Evolutionary conservation across 768 basidiomycete genomes (phyloP).

Genomic region (Exsudoporus frostii): DNA sequence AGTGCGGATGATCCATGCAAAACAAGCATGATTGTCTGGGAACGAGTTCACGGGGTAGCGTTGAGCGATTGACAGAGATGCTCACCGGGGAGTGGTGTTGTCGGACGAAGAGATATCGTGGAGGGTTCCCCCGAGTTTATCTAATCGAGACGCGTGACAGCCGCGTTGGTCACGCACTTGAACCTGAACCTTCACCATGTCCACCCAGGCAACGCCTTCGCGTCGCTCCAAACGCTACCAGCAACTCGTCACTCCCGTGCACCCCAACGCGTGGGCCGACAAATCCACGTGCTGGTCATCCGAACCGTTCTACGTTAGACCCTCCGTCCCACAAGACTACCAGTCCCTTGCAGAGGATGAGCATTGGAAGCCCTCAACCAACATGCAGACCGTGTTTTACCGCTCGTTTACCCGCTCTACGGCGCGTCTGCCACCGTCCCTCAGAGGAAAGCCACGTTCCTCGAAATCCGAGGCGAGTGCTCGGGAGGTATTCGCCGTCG

Average conservation of each 20-base stretch:
- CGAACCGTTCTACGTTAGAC: constrained; percentile 21
- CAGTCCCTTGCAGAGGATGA: constrained; percentile 26
- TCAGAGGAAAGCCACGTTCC: constrained; percentile 11
- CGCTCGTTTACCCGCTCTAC: constrained; percentile 26
- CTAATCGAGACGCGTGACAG: constrained; percentile 20
- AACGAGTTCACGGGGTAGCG: background rate
- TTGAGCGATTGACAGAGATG: background rate
- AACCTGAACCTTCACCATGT: constrained; percentile 8
- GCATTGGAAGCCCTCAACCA: constrained; percentile 16
- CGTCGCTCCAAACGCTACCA: constrained; percentile 38
- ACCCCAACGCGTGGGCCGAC: constrained; percentile 27
- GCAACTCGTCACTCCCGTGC: constrained; percentile 30
- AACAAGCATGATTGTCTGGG: constrained; percentile 60
- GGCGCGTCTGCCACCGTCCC: constrained; percentile 13
- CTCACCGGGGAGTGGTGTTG: constrained; percentile 14
- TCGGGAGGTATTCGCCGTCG: constrained; percentile 45
- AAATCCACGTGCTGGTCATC: constrained; percentile 28
- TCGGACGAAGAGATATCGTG: constrained; percentile 1
- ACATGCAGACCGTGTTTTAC: constrained; percentile 29
- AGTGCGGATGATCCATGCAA: constrained; percentile 75
- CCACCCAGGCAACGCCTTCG: constrained; percentile 28
- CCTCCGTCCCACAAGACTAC: constrained; percentile 26
- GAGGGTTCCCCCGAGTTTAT: constrained; percentile 3
- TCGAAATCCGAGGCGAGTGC: constrained; percentile 5
- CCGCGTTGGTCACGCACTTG: constrained; percentile 15